Evolutionary conservation across 2,329 filamentous ascomycete genomes (phyloP).

Genomic region (Aspergillus sp.): DNA sequence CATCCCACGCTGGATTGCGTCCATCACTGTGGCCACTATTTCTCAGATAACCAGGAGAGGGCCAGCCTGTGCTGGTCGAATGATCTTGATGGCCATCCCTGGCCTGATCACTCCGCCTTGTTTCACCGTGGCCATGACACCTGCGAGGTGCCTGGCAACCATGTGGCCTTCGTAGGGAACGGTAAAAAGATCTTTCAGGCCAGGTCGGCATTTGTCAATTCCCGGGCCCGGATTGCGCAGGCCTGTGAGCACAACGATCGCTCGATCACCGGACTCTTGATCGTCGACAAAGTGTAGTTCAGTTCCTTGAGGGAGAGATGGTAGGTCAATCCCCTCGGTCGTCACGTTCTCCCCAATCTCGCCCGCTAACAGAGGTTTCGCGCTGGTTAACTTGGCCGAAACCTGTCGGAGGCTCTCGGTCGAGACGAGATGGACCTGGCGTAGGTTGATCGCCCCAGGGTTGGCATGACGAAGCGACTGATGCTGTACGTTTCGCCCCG

Average conservation of each 20-base stretch:
- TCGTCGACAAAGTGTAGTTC: conserved; percentile 10
- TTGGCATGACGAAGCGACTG: neutral
- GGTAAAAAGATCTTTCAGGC: neutral
- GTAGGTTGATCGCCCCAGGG: neutral
- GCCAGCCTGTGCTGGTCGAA: neutral
- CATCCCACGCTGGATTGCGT: neutral
- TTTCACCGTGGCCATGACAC: conserved; percentile 6
- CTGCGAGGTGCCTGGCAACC: neutral
- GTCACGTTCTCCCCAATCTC: conserved; percentile 13
- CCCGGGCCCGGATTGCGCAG: neutral
- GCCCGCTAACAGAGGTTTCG: conserved; percentile 1
- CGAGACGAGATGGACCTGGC: conserved; percentile 4
- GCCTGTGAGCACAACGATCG: conserved; percentile 1
- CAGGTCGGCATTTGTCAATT: conserved; percentile 2
- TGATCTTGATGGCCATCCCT: conserved; percentile 2
- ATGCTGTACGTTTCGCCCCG: neutral
- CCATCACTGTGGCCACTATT: neutral
- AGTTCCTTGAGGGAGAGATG: neutral
- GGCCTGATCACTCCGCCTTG: neutral
- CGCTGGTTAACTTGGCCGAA: neutral
- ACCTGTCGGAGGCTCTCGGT: neutral
- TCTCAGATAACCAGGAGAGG: neutral
- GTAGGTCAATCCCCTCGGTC: conserved; percentile 13
- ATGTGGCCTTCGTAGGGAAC: neutral
- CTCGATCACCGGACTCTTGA: neutral